Conservation (phyloP, 805 yeast genomes). For the Millerozyma miso region DNA sequence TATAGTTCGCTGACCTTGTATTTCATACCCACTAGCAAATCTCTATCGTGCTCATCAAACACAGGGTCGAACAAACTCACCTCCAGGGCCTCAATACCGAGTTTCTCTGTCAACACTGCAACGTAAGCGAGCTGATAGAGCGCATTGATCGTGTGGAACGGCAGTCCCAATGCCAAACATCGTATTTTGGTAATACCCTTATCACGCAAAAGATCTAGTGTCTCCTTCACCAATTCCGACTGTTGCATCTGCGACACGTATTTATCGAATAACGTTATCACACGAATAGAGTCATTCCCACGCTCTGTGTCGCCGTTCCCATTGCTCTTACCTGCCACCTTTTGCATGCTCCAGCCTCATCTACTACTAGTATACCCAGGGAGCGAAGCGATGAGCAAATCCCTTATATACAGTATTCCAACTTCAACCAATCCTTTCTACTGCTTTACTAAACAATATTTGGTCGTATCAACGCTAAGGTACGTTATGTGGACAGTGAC, state of each 20-base stretch:
- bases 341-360: not conserved
- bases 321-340: not conserved
- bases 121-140: constrained; percentile 63
- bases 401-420: not conserved
- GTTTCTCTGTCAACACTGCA: constrained; percentile 30
- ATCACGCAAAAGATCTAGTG: constrained; percentile 7
- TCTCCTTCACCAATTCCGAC: constrained; percentile 21
- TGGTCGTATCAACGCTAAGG: too few species aligned
- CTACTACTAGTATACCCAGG: not conserved
- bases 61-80: constrained; percentile 65
- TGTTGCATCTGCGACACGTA: constrained; percentile 9
- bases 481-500: too few species aligned
- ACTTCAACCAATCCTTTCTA: not conserved
- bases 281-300: not conserved
- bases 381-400: not conserved
- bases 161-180: constrained; percentile 72
- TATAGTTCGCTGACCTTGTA: constrained; percentile 16
- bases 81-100: constrained; percentile 8
- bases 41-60: constrained; percentile 44
- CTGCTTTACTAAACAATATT: too few species aligned
- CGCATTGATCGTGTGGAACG: constrained; percentile 55
- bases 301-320: not conserved
- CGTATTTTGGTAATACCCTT: constrained; percentile 33
- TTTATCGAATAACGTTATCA: not conserved
- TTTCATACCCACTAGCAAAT: constrained; percentile 1